Evolutionary conservation across 768 basidiomycete species (phyloP).

Genomic region (Hygrocybe punicea): DNA sequence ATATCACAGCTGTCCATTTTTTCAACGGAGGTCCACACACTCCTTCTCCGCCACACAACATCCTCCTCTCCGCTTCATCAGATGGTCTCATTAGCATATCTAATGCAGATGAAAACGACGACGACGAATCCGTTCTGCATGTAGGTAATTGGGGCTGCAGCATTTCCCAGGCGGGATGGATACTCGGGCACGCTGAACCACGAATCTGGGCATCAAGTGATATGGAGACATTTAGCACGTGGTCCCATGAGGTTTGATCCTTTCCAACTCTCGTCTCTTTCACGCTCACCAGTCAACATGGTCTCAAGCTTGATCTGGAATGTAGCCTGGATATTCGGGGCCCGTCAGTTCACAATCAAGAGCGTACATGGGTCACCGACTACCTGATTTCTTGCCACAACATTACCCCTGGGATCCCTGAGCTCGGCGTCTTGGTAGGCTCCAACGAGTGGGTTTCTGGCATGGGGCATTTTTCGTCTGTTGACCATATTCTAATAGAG

Average conservation of each 20-base stretch:
- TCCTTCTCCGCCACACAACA: conserved; percentile 18
- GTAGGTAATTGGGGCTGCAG: conserved; percentile 88
- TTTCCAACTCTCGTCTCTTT: background rate
- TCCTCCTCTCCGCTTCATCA: conserved; percentile 75
- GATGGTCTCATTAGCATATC: conserved; percentile 80
- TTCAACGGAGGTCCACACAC: conserved; percentile 26
- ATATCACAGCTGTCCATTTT: conserved; percentile 76
- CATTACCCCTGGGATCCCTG: conserved; percentile 14
- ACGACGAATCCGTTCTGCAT: conserved; percentile 78
- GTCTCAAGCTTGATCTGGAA: conserved; percentile 54
- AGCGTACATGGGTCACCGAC: conserved; percentile 72
- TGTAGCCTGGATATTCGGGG: conserved; percentile 60
- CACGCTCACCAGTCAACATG: background rate
- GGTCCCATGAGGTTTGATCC: conserved; percentile 63
- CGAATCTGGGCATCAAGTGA: conserved; percentile 84
- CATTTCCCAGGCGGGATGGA: conserved; percentile 74
- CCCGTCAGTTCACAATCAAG: conserved; percentile 56
- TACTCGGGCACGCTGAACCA: conserved; percentile 30
- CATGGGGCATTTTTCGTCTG: background rate
- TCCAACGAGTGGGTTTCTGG: conserved; percentile 63
- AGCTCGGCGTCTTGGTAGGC: conserved; percentile 58
- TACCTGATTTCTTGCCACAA: conserved; percentile 61
- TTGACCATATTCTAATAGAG: conserved; percentile 35
- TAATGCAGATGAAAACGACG: conserved; percentile 70
- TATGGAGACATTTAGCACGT: conserved; percentile 91